Conservation (phyloP, 202 grass and related monocot genomes). For the Panicum hallii region DNA sequence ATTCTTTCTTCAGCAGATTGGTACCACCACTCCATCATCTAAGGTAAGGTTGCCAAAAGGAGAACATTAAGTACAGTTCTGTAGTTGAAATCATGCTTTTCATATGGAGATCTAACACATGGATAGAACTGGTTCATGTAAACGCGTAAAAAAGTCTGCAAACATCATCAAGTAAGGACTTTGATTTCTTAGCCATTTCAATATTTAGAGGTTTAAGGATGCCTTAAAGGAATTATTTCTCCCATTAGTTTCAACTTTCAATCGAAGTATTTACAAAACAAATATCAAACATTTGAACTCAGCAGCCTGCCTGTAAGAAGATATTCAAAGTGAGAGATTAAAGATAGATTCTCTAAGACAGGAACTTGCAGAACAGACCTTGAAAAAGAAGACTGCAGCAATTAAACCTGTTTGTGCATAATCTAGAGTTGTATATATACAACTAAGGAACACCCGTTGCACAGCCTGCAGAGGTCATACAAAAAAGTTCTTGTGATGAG, state of each 20-base stretch:
- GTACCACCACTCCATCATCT: constrained; percentile 99
- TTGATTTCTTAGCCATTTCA: background rate
- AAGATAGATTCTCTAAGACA: constrained; percentile 12
- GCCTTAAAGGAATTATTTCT: background rate
- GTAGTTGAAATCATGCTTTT: background rate
- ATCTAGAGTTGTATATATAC: constrained; percentile 83
- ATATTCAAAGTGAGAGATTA: constrained; percentile 36
- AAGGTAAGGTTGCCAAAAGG: constrained; percentile 40
- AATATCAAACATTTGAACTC: background rate
- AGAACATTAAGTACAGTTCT: constrained; percentile 38
- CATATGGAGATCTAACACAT: constrained; percentile 17
- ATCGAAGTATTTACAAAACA: constrained; percentile 4
- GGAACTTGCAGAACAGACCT: constrained; percentile 60
- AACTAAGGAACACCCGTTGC: constrained; percentile 81
- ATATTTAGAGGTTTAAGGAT: constrained; percentile 11
- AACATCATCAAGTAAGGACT: background rate
- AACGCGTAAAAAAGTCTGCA: background rate
- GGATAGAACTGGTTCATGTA: background rate
- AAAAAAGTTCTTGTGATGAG: constrained; percentile 14
- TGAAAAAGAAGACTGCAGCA: constrained; percentile 99
- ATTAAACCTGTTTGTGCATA: constrained; percentile 99
- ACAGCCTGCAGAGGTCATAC: constrained; percentile 64
- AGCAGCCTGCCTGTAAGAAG: background rate
- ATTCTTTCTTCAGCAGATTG: constrained; percentile 99
- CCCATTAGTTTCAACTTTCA: constrained; percentile 15